phyloP scores from a whole-genome alignment of 345 rosid species.

The Acer saccharum region DNA sequence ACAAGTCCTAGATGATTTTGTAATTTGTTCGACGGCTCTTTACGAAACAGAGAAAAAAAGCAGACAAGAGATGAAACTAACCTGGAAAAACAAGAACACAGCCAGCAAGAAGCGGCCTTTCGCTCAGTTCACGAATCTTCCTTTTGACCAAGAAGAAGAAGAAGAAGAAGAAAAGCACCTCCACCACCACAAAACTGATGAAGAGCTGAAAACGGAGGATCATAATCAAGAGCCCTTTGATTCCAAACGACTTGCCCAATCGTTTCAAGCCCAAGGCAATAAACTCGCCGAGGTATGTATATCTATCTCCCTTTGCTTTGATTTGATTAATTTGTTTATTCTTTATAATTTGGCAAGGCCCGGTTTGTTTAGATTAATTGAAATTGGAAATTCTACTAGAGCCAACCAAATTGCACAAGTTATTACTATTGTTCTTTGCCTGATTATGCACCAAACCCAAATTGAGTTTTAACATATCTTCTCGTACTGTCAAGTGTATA shows the following conservation, averaged over 20 bases:
- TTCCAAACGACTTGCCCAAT: constrained; percentile 43
- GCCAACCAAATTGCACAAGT: not conserved
- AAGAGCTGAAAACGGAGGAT: constrained; percentile 5
- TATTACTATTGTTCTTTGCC: not conserved
- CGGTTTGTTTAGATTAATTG: no score
- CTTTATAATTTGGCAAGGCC: no score
- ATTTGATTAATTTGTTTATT: not conserved
- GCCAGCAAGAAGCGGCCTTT: constrained; percentile 65
- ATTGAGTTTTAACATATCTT: not conserved
- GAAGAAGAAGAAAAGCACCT: constrained; percentile 13
- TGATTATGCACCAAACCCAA: not conserved
- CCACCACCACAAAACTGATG: constrained; percentile 16
- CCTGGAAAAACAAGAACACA: constrained; percentile 69
- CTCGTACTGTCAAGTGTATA: not conserved
- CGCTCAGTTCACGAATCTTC: constrained; percentile 53
- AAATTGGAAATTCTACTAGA: not conserved
- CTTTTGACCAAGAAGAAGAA: constrained; percentile 46
- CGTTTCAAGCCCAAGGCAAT: constrained; percentile 71
- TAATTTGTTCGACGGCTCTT: no score
- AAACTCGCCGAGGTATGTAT: constrained; percentile 69
- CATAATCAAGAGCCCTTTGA: constrained; percentile 22
- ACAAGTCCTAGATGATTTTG: no score
- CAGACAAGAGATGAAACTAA: constrained; percentile 53
- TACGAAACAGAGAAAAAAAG: no score
- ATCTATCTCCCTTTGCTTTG: not conserved